Evolutionary conservation across 1,139 yeast species (phyloP).

Genomic region (Candida sp.): DNA sequence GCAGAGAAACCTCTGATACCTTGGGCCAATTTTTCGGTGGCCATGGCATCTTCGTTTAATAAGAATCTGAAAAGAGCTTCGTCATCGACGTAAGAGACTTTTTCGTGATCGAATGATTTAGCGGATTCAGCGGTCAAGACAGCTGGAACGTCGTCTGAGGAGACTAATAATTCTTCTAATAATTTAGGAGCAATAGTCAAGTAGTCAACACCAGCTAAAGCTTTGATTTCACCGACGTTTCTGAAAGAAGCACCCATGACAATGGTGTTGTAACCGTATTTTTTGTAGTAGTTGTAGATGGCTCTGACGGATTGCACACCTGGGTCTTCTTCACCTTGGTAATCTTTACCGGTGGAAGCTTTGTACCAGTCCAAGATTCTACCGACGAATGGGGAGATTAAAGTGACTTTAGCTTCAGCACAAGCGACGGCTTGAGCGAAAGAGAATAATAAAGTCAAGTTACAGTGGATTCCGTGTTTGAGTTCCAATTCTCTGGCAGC

Average conservation of each 20-base stretch:
- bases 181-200: slow-evolving; percentile 94
- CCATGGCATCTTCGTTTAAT: slow-evolving; percentile 97
- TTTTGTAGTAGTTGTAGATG: slow-evolving; percentile 97
- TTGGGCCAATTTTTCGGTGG: slow-evolving; percentile 95
- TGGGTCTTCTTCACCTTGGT: slow-evolving; percentile 82
- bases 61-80: slow-evolving; percentile 90
- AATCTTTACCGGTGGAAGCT: slow-evolving; percentile 88
- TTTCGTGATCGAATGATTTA: slow-evolving; percentile 50
- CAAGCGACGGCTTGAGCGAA: slow-evolving; percentile 98
- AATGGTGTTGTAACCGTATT: slow-evolving; percentile 92
- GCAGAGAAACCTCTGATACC: slow-evolving; percentile 98
- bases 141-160: slow-evolving; percentile 75
- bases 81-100: slow-evolving; percentile 79
- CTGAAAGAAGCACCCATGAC: slow-evolving; percentile 99
- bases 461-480: slow-evolving; percentile 89
- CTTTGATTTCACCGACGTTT: slow-evolving; percentile 94
- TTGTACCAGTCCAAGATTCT: slow-evolving; percentile 99
- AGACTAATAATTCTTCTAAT: slow-evolving; percentile 87
- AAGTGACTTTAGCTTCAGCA: slow-evolving; percentile 96
- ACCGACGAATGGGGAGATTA: slow-evolving; percentile 98
- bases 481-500: slow-evolving; percentile 96
- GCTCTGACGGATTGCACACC: slow-evolving; percentile 90
- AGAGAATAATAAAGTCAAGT: slow-evolving; percentile 93
- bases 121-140: slow-evolving; percentile 66
- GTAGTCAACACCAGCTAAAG: slow-evolving; percentile 96